Evolutionary conservation across 345 rosid species (phyloP).

Genomic region (Moringa oleifera): DNA sequence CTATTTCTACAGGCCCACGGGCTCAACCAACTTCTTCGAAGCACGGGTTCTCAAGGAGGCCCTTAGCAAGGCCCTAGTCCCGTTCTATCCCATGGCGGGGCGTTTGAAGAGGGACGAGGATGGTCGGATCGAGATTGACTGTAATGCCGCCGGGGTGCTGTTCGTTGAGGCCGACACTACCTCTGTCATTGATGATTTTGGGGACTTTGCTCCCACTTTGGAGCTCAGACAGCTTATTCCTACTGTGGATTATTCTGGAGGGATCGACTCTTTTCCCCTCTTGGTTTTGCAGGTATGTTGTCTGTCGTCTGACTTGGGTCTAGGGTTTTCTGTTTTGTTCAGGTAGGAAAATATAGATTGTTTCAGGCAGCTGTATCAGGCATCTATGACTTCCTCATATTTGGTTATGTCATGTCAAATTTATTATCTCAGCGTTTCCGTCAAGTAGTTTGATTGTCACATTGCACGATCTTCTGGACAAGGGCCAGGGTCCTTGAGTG

Average conservation of each 20-base stretch:
- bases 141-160: slow-evolving; percentile 81
- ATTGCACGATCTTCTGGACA: no score
- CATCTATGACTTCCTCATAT: no score
- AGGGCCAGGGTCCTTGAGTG: no score
- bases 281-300: slow-evolving; percentile 77
- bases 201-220: slow-evolving; percentile 84
- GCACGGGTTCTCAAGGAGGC: slow-evolving; percentile 55
- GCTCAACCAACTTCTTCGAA: slow-evolving; percentile 61
- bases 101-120: slow-evolving; percentile 57
- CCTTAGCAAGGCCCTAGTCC: slow-evolving; percentile 67
- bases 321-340: no score
- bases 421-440: no score
- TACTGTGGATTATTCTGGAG: slow-evolving; percentile 74
- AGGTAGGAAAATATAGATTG: no score
- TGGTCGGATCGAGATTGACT: slow-evolving; percentile 91
- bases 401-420: no score
- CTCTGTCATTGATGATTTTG: slow-evolving; percentile 66
- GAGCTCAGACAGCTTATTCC: slow-evolving; percentile 86
- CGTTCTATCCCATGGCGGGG: slow-evolving; percentile 97
- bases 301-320: no score
- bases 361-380: no score
- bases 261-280: slow-evolving; percentile 66
- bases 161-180: slow-evolving; percentile 74
- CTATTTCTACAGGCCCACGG: slow-evolving; percentile 77
- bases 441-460: no score